These are phyloP conservation scores for Aurantiochytrium sp. DNA, from an alignment of 108 stramenopile genomes.

Conservation along the genomic window DNA sequence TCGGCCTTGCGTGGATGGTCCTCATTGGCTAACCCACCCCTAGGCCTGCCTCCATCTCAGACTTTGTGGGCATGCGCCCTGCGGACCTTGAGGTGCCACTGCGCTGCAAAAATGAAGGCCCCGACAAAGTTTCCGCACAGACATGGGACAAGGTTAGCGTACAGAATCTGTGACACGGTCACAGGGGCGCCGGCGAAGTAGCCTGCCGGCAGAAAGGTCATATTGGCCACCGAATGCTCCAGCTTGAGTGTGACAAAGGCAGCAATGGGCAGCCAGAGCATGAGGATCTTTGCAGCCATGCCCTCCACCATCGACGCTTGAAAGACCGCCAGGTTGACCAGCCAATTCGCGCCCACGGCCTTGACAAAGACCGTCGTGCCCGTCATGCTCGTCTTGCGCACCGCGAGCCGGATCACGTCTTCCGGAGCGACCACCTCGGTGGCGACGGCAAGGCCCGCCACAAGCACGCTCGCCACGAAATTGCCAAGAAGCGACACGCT, in stretches of 20 bases:
- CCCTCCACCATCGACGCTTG: neutral
- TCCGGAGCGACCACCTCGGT: constrained; percentile 33
- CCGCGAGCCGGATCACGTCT: neutral
- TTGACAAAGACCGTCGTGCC: constrained; percentile 6
- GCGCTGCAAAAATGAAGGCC: neutral
- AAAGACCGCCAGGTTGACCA: constrained; percentile 19
- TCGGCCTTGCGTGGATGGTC: no score
- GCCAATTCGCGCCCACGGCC: constrained; percentile 33
- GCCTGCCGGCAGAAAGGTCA: constrained; percentile 46
- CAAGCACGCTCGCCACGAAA: constrained; percentile 33
- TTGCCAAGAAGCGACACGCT: constrained; percentile 37
- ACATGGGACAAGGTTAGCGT: neutral
- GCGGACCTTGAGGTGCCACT: neutral
- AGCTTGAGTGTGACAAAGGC: constrained; percentile 47
- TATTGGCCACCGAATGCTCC: constrained; percentile 54
- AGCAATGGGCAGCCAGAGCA: constrained; percentile 35
- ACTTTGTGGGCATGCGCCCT: neutral
- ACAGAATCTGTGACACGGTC: constrained; percentile 19
- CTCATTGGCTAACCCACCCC: no score
- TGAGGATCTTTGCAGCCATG: neutral
- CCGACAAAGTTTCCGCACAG: neutral
- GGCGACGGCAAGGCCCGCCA: constrained; percentile 7
- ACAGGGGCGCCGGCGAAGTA: constrained; percentile 44
- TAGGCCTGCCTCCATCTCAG: neutral
- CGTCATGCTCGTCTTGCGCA: neutral